Conservation (phyloP, 192 early-diverging fungal species). For the Ambispora gerdemannii region DNA sequence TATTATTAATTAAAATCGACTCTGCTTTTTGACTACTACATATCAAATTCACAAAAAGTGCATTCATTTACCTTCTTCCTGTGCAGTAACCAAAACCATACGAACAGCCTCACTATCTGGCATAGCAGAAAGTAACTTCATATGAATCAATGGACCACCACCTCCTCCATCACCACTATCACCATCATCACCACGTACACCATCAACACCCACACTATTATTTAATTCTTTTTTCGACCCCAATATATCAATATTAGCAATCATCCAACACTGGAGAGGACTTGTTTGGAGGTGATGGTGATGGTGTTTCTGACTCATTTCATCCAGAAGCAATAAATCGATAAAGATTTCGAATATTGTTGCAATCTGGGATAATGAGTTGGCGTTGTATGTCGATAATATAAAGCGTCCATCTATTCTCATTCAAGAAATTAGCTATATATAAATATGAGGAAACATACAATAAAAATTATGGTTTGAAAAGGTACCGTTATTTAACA, state of each 20-base stretch:
- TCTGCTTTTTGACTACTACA: no score
- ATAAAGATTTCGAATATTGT: conserved; percentile 19
- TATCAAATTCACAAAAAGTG: neutral
- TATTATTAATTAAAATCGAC: no score
- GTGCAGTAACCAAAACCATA: neutral
- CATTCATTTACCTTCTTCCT: neutral
- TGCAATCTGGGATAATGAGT: conserved; percentile 4
- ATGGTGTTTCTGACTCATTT: conserved; percentile 2
- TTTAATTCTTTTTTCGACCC: neutral
- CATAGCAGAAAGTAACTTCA: neutral
- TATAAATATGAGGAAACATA: neutral
- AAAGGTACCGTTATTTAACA: conserved; percentile 20
- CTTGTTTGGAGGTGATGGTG: neutral
- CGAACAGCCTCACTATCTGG: neutral
- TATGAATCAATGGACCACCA: conserved; percentile 1
- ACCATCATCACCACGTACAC: neutral
- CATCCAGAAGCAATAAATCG: conserved; percentile 6
- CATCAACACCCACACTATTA: neutral
- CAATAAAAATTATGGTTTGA: neutral
- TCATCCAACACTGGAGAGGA: neutral
- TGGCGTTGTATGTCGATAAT: conserved; percentile 10
- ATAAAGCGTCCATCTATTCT: conserved; percentile 15
- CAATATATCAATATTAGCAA: neutral
- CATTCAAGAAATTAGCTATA: neutral
- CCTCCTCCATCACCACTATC: neutral